Percentiles rank a stretch among this genome's conserved stretches.
Conservation (phyloP, 2,329 filamentous ascomycete species). For the Endoconidiophora laricicola region DNA sequence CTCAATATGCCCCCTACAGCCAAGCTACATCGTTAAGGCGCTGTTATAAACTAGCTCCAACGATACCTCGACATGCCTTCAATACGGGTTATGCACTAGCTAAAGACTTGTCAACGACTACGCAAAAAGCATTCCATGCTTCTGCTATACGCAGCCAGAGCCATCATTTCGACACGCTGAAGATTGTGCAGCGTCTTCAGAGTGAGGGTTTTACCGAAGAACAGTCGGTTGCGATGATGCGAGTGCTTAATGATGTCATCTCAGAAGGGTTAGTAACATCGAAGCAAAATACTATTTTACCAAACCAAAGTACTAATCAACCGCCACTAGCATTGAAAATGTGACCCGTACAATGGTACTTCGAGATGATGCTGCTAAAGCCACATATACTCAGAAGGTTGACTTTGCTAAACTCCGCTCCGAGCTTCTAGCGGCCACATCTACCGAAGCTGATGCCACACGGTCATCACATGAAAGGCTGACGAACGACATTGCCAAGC, state of each 20-base stretch:
- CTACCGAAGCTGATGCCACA: constrained; percentile 76
- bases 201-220: constrained; percentile 89
- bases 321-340: constrained; percentile 62
- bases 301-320: not conserved
- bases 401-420: constrained; percentile 95
- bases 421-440: constrained; percentile 82
- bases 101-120: not conserved
- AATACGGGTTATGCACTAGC: constrained; percentile 16
- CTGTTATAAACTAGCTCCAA: too few relatives aligned
- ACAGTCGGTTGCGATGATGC: constrained; percentile 97
- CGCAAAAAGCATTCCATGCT: constrained; percentile 46
- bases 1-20: too few relatives aligned
- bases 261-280: constrained; percentile 56
- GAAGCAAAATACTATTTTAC: not conserved
- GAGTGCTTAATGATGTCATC: constrained; percentile 87
- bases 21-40: too few relatives aligned
- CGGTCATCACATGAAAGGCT: constrained; percentile 80
- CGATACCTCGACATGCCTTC: constrained; percentile 14
- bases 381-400: constrained; percentile 74
- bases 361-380: constrained; percentile 77
- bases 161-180: constrained; percentile 95
- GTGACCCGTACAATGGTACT: constrained; percentile 95
- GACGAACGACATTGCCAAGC: constrained; percentile 85
- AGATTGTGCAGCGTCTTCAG: constrained; percentile 82
- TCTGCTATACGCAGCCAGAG: constrained; percentile 47